These are phyloP conservation scores for Orbilia oligospora DNA, from an alignment of 2,329 filamentous ascomycete genomes.

Conservation along the genomic window DNA sequence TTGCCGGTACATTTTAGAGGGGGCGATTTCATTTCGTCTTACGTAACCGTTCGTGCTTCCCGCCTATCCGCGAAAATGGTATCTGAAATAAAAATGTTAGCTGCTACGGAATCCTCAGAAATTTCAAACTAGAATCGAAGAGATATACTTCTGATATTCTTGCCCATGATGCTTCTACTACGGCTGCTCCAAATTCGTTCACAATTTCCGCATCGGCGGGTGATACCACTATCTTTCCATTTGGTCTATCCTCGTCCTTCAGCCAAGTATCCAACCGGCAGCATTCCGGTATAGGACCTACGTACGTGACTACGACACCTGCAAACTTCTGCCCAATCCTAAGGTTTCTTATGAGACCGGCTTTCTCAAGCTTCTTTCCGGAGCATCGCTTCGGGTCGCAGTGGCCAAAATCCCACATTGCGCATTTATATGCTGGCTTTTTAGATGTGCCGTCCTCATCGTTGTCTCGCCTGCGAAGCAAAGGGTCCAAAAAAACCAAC, in stretches of 20 bases:
- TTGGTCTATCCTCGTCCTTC: conserved; percentile 72
- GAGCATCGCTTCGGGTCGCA: conserved; percentile 98
- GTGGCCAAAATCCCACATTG: conserved; percentile 97
- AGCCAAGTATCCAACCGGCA: conserved; percentile 26
- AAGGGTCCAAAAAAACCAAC: not conserved
- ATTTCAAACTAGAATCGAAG: not conserved
- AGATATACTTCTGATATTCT: conserved; percentile 81
- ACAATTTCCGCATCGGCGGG: conserved; percentile 85
- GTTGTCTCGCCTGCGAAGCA: conserved; percentile 37
- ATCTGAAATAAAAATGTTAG: conserved; percentile 19
- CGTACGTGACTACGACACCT: conserved; percentile 87
- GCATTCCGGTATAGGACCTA: not conserved
- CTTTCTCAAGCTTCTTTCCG: conserved; percentile 91
- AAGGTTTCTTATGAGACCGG: conserved; percentile 93
- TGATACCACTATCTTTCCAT: conserved; percentile 87
- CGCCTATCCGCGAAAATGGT: conserved; percentile 90
- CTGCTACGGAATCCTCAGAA: not conserved
- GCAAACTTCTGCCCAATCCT: conserved; percentile 91
- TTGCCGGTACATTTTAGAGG: not conserved
- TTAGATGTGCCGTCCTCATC: conserved; percentile 64
- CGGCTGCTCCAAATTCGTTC: conserved; percentile 90
- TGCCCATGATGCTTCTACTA: conserved; percentile 98
- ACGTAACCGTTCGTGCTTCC: conserved; percentile 87
- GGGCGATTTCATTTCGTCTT: conserved; percentile 62
- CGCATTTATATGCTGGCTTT: conserved; percentile 82